Evolutionary conservation across 495 filamentous ascomycete genomes (phyloP).

Genomic region (Schizothecium vesticola): DNA sequence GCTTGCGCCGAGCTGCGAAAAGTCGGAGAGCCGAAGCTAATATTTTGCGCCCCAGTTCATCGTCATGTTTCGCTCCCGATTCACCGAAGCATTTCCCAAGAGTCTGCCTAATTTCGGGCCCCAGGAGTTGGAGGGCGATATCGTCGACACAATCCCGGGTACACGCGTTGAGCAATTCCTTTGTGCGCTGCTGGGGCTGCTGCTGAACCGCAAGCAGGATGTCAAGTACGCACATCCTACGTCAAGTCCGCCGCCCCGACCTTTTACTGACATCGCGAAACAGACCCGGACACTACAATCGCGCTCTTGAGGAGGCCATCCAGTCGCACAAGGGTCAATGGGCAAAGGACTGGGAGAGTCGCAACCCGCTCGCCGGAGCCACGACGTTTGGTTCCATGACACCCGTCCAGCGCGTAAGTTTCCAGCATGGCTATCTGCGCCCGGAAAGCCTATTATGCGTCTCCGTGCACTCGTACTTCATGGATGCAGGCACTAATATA

Average conservation of each 20-base stretch:
- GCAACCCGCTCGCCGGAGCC: constrained; percentile 76
- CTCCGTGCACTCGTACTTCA: not conserved
- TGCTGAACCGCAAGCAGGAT: constrained; percentile 95
- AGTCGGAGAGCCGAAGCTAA: constrained; percentile 29
- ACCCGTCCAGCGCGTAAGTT: constrained; percentile 71
- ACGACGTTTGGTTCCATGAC: constrained; percentile 74
- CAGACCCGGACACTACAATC: constrained; percentile 80
- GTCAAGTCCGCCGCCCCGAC: not conserved
- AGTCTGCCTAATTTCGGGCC: constrained; percentile 83
- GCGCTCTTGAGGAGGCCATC: constrained; percentile 91
- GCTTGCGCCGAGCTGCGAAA: constrained; percentile 14
- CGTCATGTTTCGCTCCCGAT: constrained; percentile 94
- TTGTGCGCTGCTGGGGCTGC: constrained; percentile 79
- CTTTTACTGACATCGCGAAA: constrained; percentile 11
- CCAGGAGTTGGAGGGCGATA: constrained; percentile 87
- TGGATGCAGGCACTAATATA: not conserved
- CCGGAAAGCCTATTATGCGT: not conserved
- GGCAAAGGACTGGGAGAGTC: constrained; percentile 78
- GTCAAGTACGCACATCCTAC: constrained; percentile 69
- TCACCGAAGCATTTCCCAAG: constrained; percentile 81
- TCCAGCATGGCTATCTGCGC: not conserved
- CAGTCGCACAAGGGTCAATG: constrained; percentile 81
- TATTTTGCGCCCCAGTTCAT: constrained; percentile 64
- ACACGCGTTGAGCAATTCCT: constrained; percentile 81
- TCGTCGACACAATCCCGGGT: constrained; percentile 69